Percentiles rank a stretch among this genome's conserved stretches.
Conservation (phyloP, 208 protist species). For the Leptomonas pyrrhocoris region DNA sequence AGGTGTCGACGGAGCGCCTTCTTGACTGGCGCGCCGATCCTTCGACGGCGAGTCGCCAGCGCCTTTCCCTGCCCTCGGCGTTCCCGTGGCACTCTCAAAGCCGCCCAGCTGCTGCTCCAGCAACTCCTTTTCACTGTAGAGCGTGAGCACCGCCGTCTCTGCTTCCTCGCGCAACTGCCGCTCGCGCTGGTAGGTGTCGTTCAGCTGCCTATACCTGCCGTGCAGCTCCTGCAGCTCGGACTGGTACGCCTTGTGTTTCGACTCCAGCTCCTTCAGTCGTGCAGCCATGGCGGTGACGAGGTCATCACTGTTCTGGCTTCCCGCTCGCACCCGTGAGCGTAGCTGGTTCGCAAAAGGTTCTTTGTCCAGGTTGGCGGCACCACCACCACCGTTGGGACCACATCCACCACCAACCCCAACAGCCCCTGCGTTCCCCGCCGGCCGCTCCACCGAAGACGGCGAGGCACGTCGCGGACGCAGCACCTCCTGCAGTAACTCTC, state of each 20-base stretch:
- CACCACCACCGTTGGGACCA: not conserved
- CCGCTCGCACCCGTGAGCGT: conserved; percentile 43
- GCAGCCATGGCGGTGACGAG: conserved; percentile 72
- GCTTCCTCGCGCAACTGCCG: conserved; percentile 62
- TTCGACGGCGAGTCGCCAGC: not conserved
- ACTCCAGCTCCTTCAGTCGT: conserved; percentile 72
- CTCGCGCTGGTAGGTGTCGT: conserved; percentile 64
- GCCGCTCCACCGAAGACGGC: conserved; percentile 8
- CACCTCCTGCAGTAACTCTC: conserved; percentile 68
- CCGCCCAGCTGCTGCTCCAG: conserved; percentile 57
- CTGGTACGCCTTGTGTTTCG: conserved; percentile 67
- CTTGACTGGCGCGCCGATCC: not conserved
- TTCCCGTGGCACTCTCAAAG: conserved; percentile 16
- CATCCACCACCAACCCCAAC: not conserved
- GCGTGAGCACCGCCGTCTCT: conserved; percentile 60
- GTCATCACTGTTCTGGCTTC: conserved; percentile 49
- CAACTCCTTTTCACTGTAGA: conserved; percentile 79
- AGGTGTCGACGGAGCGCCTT: not conserved
- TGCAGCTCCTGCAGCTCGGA: conserved; percentile 80
- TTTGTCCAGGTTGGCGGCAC: conserved; percentile 18
- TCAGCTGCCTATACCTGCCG: conserved; percentile 49
- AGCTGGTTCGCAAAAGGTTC: conserved; percentile 54
- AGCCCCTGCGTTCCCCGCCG: not conserved
- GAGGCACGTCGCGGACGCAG: conserved; percentile 33
- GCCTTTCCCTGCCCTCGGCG: not conserved